phyloP scores from a whole-genome alignment of 768 basidiomycete genomes.

The Strobilomyces confusus region DNA sequence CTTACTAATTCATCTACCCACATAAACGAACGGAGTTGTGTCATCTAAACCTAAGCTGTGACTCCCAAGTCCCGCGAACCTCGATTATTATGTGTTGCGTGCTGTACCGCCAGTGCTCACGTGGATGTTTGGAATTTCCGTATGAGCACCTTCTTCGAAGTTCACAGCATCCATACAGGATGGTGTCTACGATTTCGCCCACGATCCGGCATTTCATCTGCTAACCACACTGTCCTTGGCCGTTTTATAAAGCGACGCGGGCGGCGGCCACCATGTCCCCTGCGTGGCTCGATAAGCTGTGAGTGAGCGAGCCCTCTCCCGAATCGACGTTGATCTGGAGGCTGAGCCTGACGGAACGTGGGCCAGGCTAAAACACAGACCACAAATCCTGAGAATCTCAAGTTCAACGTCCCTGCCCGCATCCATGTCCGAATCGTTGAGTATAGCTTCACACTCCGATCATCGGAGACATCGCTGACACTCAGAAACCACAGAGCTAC shows the following conservation, averaged over 20 bases:
- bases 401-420: neutral
- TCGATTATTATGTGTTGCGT: neutral
- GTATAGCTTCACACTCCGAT: neutral
- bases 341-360: neutral
- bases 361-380: constrained; percentile 1
- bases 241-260: neutral
- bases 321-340: neutral
- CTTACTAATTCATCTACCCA: no score
- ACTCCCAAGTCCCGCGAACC: neutral
- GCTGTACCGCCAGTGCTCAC: no score
- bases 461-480: neutral
- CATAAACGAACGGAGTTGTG: neutral
- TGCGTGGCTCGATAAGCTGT: constrained; percentile 10
- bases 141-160: neutral
- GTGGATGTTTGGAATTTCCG: no score
- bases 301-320: neutral
- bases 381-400: neutral
- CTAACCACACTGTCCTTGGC: neutral
- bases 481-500: constrained; percentile 6
- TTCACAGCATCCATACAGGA: neutral
- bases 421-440: constrained; percentile 12
- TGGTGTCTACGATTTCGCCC: neutral
- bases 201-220: neutral
- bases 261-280: neutral
- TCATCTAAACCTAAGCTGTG: neutral